These are phyloP conservation scores for Pseudotsuga menziesii DNA, from an alignment of 75 land plant genomes.

Conservation along the genomic window DNA sequence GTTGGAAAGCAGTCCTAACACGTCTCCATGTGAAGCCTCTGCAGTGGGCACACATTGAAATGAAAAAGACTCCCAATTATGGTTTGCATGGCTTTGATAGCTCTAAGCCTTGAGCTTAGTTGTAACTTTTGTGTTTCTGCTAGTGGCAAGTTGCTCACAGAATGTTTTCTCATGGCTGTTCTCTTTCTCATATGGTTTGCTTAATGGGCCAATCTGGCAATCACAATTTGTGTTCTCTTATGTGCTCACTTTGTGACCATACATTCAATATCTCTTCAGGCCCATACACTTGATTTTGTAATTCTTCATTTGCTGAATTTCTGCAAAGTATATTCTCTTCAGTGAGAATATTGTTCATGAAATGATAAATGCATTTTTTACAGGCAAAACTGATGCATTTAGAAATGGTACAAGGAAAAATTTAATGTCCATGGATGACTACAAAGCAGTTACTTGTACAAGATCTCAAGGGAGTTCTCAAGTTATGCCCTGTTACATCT, in stretches of 20 bases:
- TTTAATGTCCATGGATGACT: too few relatives aligned
- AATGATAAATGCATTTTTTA: too few relatives aligned
- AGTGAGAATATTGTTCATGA: not conserved
- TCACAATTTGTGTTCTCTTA: not conserved
- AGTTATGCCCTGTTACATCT: too few relatives aligned
- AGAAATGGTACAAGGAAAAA: too few relatives aligned
- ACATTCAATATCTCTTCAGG: not conserved
- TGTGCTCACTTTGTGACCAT: not conserved
- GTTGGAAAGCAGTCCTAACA: not conserved
- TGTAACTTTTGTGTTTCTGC: not conserved
- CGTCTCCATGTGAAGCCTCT: not conserved
- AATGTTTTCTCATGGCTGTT: not conserved
- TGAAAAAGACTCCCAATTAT: too few relatives aligned
- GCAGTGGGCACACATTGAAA: not conserved
- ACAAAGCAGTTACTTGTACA: too few relatives aligned
- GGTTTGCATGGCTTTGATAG: not conserved
- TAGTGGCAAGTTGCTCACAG: not conserved
- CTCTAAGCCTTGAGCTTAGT: not conserved
- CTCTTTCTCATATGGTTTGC: not conserved
- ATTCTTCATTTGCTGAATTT: not conserved
- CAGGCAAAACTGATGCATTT: too few relatives aligned
- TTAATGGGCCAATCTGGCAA: not conserved
- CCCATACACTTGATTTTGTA: not conserved
- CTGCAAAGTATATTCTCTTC: not conserved
- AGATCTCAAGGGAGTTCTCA: too few relatives aligned